A percentile compares a stretch with the other conserved stretches of the same genome.
phyloP scores from a whole-genome alignment of 225 moss, liverwort and hornwort species.

The Antitrichia curtipendula region DNA sequence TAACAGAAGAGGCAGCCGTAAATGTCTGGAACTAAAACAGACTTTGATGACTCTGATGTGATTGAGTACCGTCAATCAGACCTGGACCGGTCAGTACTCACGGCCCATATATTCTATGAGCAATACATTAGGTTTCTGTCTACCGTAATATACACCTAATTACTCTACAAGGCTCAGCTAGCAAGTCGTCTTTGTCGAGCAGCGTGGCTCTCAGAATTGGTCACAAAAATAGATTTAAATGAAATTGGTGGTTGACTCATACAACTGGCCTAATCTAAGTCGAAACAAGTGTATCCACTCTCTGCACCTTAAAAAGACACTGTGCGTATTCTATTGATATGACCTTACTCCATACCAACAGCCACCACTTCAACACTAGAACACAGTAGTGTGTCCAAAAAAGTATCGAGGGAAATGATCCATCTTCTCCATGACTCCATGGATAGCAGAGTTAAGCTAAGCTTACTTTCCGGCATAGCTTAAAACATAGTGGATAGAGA shows the following conservation, averaged over 20 bases:
- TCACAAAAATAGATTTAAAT: background rate
- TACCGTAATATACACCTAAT: background rate
- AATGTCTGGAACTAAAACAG: background rate
- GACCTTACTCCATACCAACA: background rate
- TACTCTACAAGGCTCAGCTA: background rate
- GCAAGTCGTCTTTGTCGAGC: background rate
- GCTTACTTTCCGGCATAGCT: background rate
- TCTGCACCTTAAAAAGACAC: background rate
- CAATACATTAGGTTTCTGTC: background rate
- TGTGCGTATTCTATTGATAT: background rate
- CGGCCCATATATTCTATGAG: background rate
- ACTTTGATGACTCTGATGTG: background rate
- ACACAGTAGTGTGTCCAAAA: background rate
- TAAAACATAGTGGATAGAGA: background rate
- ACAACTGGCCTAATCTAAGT: background rate
- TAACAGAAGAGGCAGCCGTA: background rate
- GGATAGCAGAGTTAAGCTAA: background rate
- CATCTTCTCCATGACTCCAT: background rate
- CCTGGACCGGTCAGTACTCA: background rate
- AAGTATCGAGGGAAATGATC: background rate
- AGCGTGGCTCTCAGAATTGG: background rate
- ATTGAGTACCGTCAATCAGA: background rate
- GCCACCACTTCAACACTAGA: background rate
- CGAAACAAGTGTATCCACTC: background rate
- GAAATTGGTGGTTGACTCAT: background rate